Evolutionary conservation across 2,329 filamentous ascomycete species (phyloP).

Genomic region (Dryadomyces quercivorus): DNA sequence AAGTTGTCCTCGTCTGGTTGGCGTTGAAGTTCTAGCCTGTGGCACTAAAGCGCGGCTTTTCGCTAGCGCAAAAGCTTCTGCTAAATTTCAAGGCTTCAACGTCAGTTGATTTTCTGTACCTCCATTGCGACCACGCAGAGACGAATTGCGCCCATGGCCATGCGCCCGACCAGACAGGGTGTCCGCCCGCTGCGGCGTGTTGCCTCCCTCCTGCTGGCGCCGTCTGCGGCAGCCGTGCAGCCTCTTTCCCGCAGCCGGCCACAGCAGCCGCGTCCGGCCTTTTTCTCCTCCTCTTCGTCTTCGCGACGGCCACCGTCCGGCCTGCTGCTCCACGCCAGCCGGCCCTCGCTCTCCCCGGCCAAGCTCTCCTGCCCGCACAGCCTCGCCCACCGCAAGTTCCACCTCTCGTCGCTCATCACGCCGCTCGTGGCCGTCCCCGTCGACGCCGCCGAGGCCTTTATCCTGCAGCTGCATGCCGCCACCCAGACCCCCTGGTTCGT

Average conservation of each 20-base stretch:
- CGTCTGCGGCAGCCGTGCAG: background rate
- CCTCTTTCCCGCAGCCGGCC: background rate
- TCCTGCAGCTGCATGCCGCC: slow-evolving; percentile 29
- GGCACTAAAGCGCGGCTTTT: no score
- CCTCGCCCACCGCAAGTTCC: background rate
- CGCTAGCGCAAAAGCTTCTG: no score
- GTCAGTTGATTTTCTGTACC: no score
- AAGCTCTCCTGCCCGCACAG: background rate
- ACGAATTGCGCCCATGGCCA: background rate
- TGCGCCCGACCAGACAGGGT: background rate
- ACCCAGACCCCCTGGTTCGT: slow-evolving; percentile 40
- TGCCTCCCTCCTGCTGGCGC: background rate
- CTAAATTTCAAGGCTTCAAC: no score
- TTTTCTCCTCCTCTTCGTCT: no score
- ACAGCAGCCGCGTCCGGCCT: no score
- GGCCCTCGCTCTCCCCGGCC: background rate
- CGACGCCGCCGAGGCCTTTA: slow-evolving; percentile 27
- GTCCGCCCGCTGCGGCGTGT: background rate
- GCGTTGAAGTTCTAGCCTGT: no score
- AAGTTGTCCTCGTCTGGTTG: no score
- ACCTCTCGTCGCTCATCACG: background rate
- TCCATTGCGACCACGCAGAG: no score
- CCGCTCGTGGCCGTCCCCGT: slow-evolving; percentile 14
- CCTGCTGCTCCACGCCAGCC: no score
- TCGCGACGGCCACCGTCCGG: no score